Evolutionary conservation across 331 rosid species (phyloP).

Genomic region (Malus hybrid): DNA sequence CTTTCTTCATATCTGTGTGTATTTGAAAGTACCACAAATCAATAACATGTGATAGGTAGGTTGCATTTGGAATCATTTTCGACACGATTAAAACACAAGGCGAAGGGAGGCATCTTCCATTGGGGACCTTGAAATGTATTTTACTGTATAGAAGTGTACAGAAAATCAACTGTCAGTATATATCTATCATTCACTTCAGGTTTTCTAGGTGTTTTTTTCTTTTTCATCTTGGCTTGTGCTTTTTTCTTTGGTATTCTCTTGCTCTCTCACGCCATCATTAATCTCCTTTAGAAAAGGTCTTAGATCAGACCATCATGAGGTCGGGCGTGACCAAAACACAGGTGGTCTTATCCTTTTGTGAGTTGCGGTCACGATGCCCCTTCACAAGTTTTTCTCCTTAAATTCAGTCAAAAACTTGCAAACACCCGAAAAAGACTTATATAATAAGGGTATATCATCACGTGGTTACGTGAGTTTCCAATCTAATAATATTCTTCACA

Average conservation of each 20-base stretch:
- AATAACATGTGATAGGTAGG: background rate
- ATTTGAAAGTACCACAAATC: constrained; percentile 47
- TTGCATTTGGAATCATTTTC: background rate
- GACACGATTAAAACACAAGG: background rate
- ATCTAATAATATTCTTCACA: too few species aligned
- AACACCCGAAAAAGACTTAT: too few species aligned
- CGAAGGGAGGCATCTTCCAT: background rate
- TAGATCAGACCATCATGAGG: too few species aligned
- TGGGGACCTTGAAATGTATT: background rate
- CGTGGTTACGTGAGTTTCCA: too few species aligned
- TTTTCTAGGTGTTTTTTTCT: background rate
- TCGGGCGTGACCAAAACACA: background rate
- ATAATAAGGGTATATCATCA: too few species aligned
- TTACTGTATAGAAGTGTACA: background rate
- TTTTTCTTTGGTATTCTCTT: too few species aligned
- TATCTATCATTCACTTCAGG: background rate
- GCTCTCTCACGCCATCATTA: background rate
- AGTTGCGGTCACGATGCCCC: too few species aligned
- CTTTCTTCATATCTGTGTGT: constrained; percentile 79
- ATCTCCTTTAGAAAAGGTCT: too few species aligned
- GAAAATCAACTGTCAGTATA: background rate
- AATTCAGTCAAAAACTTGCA: too few species aligned
- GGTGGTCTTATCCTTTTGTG: too few species aligned
- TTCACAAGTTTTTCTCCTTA: background rate
- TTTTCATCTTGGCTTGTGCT: background rate